Evolutionary conservation across 306 rosid species (phyloP), one percentile per base, ranked within the genome.

Genomic region (Lablab purpureus): DNA sequence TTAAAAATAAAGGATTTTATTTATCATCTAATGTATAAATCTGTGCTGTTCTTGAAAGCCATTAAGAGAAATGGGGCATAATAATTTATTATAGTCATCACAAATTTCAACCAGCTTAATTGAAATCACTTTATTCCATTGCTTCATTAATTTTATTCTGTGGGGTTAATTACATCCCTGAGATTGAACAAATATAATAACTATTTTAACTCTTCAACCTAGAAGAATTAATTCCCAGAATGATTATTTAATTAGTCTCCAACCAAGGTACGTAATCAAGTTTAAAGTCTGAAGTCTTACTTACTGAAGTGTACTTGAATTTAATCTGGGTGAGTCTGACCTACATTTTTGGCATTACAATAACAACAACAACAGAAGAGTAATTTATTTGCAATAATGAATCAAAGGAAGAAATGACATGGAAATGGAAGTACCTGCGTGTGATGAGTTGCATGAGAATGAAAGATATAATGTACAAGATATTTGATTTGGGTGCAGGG

Each of bases 161-260:
- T 40, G 51, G n/a, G 78, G n/a, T 60, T 69, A 69, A 34, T 65
- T 69, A 32, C 68, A 41, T 32, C 63, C 56, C 8, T 28, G 23
- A 49, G 75, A 68, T 75, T 76, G 64, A 81, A 47, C 80, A 37
- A 36, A 68, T 77, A n/a, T n/a, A n/a, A n/a, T n/a, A n/a, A n/a
- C n/a, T 66, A 66, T 80, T 59, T 81, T 73, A 43, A 60, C 65
- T 43, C 25, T 76, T 81, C 73, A 51, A 77, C 83, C 85, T 81
- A 63, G 63, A 72, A 69, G 9, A 17, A 43, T 37, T 67, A n/a
- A n/a, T n/a, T 83, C 81, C 6, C 76, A 58, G 14, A 51, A 79
- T 62, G 76, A 73, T 70, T 78, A 51, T 47, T 23, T 73, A 30
- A 30, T 27, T 27, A 27, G 28, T 54, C 25, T 25, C 43, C 32